A percentile compares a stretch with the other conserved stretches of the same genome.
Evolutionary conservation across 495 filamentous ascomycete species (phyloP).

Genomic region (Cercophora sp.): DNA sequence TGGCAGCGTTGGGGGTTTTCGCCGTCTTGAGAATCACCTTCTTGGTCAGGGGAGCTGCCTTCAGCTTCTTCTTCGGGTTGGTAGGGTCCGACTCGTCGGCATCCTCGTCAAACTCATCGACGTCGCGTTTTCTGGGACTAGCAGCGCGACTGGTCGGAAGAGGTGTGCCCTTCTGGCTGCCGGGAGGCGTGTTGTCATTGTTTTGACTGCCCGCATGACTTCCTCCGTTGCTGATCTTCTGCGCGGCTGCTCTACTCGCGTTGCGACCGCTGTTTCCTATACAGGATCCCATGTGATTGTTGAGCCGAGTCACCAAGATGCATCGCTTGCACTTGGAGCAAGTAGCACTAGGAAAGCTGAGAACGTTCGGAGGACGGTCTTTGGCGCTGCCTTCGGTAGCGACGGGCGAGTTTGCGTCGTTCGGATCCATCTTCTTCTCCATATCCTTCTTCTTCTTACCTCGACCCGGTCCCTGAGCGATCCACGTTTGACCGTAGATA

Average conservation of each 20-base stretch:
- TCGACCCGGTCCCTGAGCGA: constrained; percentile 47
- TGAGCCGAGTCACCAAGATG: constrained; percentile 52
- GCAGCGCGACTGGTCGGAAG: constrained; percentile 43
- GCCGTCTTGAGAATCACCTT: constrained; percentile 49
- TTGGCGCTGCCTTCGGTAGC: constrained; percentile 46
- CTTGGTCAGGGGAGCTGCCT: constrained; percentile 35
- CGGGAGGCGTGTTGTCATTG: constrained; percentile 51
- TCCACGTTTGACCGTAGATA: constrained; percentile 76
- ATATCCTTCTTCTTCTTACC: constrained; percentile 60
- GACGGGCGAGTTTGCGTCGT: constrained; percentile 39
- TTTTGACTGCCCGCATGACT: constrained; percentile 45
- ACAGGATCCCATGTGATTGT: constrained; percentile 78
- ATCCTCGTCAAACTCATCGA: constrained; percentile 47
- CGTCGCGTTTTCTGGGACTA: constrained; percentile 51
- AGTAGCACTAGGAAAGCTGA: constrained; percentile 60
- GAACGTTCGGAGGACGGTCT: constrained; percentile 47
- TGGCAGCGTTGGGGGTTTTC: constrained; percentile 24
- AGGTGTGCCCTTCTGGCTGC: constrained; percentile 58
- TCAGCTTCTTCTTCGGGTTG: constrained; percentile 50
- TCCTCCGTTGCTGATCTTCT: constrained; percentile 51
- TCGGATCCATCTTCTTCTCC: constrained; percentile 52
- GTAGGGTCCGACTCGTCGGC: constrained; percentile 45
- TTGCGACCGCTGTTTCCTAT: constrained; percentile 70
- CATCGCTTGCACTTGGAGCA: constrained; percentile 53
- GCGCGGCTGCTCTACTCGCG: constrained; percentile 55